phyloP scores from a whole-genome alignment of 2,329 filamentous ascomycete species.

The Didymella exigua region DNA sequence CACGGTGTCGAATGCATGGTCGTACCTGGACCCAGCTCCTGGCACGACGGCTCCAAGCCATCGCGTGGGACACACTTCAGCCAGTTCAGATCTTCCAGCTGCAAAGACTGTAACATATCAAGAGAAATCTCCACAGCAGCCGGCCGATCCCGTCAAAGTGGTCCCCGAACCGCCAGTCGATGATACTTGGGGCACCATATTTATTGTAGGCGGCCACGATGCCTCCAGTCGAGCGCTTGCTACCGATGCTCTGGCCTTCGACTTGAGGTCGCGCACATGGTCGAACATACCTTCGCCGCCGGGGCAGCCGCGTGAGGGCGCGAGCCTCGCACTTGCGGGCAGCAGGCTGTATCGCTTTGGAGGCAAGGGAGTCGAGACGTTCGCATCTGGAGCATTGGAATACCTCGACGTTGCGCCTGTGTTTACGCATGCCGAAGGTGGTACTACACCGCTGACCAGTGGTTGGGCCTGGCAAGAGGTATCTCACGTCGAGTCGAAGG shows the following conservation, averaged over 20 bases:
- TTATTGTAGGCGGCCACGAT: constrained; percentile 57
- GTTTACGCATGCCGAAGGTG: constrained; percentile 44
- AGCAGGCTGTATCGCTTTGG: constrained; percentile 57
- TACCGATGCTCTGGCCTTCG: constrained; percentile 59
- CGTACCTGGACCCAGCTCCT: constrained; percentile 45
- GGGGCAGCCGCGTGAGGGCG: constrained; percentile 42
- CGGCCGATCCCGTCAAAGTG: constrained; percentile 48
- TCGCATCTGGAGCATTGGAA: constrained; percentile 28
- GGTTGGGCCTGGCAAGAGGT: constrained; percentile 45
- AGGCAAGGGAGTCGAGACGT: constrained; percentile 37
- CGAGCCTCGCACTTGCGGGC: constrained; percentile 53
- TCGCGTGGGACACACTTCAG: constrained; percentile 46
- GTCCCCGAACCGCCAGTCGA: constrained; percentile 50
- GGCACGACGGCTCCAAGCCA: constrained; percentile 33
- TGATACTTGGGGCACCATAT: constrained; percentile 56
- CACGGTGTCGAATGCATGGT: constrained; percentile 51
- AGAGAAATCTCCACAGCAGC: constrained; percentile 48
- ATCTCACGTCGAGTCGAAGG: constrained; percentile 21
- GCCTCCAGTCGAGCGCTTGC: constrained; percentile 30
- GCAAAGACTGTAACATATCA: constrained; percentile 39
- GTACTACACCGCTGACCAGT: constrained; percentile 41
- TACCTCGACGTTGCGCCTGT: constrained; percentile 44
- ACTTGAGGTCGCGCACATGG: constrained; percentile 57
- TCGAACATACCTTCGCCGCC: constrained; percentile 55
- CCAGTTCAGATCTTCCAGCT: constrained; percentile 49